These are phyloP conservation scores for Hymenoscyphus fraxineus DNA, from an alignment of 2,329 filamentous ascomycete species.

Conservation along the genomic window DNA sequence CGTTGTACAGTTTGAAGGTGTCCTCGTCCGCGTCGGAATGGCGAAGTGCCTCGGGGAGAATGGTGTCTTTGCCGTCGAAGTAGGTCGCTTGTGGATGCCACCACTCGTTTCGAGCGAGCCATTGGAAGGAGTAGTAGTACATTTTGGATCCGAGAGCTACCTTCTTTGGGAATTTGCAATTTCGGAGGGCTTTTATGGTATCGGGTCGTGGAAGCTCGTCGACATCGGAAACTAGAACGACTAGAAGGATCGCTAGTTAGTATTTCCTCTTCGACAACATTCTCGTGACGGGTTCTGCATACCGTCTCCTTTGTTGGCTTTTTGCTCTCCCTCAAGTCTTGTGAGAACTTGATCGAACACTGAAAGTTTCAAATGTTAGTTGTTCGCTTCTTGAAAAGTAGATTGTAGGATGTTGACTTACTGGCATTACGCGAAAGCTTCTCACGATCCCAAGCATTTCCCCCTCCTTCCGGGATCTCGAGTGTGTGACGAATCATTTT, in stretches of 20 bases:
- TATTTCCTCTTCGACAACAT: too few species aligned
- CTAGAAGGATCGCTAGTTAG: too few species aligned
- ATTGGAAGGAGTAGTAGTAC: not conserved
- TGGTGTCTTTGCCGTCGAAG: not conserved
- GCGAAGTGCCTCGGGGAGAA: not conserved
- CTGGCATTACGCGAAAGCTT: not conserved
- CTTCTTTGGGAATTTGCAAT: not conserved
- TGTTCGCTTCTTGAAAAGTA: not conserved
- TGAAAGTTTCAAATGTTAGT: not conserved
- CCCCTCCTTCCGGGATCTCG: not conserved
- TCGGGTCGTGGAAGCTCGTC: not conserved
- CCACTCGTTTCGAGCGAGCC: not conserved
- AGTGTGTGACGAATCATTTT: not conserved
- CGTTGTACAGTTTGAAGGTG: conserved; percentile 51
- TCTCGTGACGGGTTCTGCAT: too few species aligned
- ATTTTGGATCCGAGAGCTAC: not conserved
- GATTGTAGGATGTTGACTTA: not conserved
- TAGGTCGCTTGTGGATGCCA: not conserved
- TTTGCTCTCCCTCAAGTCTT: not conserved
- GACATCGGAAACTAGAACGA: not conserved
- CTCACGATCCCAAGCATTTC: not conserved
- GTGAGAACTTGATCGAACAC: not conserved
- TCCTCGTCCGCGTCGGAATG: not conserved
- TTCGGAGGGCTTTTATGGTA: not conserved
- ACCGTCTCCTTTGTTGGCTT: not conserved